phyloP scores from a whole-genome alignment of 202 grass and related monocot genomes.

The Cymbopogon flexuosus region DNA sequence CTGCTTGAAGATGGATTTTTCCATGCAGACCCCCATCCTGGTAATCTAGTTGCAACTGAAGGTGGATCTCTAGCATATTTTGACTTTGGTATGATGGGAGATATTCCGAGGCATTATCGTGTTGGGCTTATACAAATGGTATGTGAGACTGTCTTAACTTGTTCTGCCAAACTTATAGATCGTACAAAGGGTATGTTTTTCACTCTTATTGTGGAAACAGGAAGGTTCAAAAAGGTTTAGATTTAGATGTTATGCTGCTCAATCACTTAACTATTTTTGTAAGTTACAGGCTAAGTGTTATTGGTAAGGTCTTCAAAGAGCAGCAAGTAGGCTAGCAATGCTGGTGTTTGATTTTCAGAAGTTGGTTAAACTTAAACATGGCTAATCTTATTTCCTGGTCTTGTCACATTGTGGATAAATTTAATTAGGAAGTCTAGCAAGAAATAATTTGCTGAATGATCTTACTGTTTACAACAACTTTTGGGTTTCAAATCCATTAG shows the following conservation, averaged over 20 bases:
- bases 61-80: conserved; percentile 89
- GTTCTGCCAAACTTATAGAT: background rate
- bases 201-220: conserved; percentile 5
- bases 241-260: background rate
- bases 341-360: background rate
- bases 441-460: background rate
- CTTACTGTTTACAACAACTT: background rate
- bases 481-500: no score
- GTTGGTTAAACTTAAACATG: background rate
- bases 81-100: conserved; percentile 99
- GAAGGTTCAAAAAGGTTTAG: background rate
- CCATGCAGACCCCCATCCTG: conserved; percentile 97
- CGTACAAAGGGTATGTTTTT: background rate
- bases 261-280: background rate
- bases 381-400: background rate
- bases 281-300: background rate
- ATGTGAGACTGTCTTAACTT: background rate
- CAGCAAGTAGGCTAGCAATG: background rate
- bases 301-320: background rate
- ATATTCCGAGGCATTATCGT: conserved; percentile 94
- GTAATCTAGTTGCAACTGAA: conserved; percentile 87
- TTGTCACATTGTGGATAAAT: background rate
- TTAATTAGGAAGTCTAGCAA: background rate
- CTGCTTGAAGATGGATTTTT: conserved; percentile 96
- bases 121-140: conserved; percentile 97